Evolutionary conservation across 805 yeast species (phyloP), one percentile per base, ranked within the genome.

Genomic region (Lipomyces lipofer): DNA sequence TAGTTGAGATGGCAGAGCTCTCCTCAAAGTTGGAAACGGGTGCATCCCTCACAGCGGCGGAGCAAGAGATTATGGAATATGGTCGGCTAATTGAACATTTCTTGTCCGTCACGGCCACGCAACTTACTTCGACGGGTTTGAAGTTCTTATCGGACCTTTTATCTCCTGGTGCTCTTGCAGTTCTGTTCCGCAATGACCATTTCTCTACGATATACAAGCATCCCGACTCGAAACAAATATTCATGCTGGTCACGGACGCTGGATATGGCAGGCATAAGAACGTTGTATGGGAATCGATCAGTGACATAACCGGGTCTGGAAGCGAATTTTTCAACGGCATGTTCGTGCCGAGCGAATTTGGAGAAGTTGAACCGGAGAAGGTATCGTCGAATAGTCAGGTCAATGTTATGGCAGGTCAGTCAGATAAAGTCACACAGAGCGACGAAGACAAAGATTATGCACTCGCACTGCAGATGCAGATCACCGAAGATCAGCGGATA

Each of bases 101-200:
- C 66, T 70, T 89, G 48, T 78, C 78, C 2, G 71, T 76, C 22
- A 82, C 89, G 59, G 80, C 83, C 6, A 83, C 95, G 0, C 97
- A 92, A 66, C 71, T 91, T 64, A 88, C 98, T 0, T 73, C 72
- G 0, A 71, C 74, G 45, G 99, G 99, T 0, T 67, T 87, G 12
- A 52, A 66, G 0, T 71, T 72, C 49, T 67, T 87, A 58, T 72
- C 73, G 55, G 67, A 70, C 4, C 64, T 75, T 2, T 66, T 88
- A 25, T 66, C 69, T 1, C 75, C 77, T 13, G 83, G 83, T 39
- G 78, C 83, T 5, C 75, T 84, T 51, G 80, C 84, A 1, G 82
- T 92, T 0, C 79, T 92, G 58, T 94, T 91, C 73, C 78, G 97
- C 65, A 92, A 94, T 69, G 91, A 94, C 68, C 97, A 90, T 68